Evolutionary conservation across 192 early-diverging fungal genomes (phyloP), one percentile per base, ranked within the genome.

Genomic region (Linnemannia elongata): DNA sequence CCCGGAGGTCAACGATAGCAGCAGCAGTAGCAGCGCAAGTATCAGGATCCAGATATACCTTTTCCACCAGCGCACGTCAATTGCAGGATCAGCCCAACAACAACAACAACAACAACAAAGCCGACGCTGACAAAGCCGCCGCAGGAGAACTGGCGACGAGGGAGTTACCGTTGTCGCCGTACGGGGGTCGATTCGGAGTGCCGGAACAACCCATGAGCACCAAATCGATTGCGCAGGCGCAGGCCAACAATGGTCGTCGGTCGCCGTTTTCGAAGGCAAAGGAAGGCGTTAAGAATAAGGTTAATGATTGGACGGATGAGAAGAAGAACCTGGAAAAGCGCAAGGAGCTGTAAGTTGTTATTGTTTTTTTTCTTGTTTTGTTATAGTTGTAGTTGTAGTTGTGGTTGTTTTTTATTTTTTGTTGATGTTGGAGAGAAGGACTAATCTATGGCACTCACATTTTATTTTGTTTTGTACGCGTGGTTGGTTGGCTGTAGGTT

Each of bases 291-390:
- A 86, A 81, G 76, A 81, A n/a, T 68, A 92, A 92, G 75, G 45
- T 90, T 15, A 18, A 88, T 70, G 89, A 92, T 60, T 88, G 90
- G 80, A 89, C 89, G 18, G 84, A 92, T 39, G 84, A 90, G 77
- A 83, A 90, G 54, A 92, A 89, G 63, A 90, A 92, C 71, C 77
- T 88, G 57, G 88, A 90, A 22, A 89, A 89, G 82, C 88, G 91
- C 66, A 87, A 89, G 52, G 88, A 90, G 38, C 77, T 92, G 91
- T 92, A 85, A 82, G 89, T 17, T 27, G 8, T 7, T 41, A 2
- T 24, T 13, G 27, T 73, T 33, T 1, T 79, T 13, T 45, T 38
- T 35, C 27, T 45, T 45, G 0, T 52, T 55, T 8, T 45, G 70
- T 4, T n/a, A n/a, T n/a, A n/a, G n/a, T 49, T 49, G 39, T 13